These are phyloP conservation scores for Prunella vulgaris DNA, from an alignment of 257 asterid genomes.

Conservation along the genomic window DNA sequence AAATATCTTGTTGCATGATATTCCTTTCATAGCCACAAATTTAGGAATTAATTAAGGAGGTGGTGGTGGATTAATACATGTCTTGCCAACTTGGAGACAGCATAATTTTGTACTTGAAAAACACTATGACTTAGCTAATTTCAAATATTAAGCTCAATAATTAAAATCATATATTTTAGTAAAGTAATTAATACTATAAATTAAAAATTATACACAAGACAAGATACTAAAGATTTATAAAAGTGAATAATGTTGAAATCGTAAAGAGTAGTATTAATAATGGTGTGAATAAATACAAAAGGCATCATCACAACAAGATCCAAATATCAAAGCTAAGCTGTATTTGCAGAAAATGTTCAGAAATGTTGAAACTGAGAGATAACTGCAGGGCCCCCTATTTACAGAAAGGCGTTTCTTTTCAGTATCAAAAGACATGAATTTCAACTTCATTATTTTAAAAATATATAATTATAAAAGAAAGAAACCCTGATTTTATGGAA, in stretches of 20 bases:
- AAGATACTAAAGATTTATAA: too few relatives aligned
- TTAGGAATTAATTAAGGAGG: slow-evolving; percentile 24
- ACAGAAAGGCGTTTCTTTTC: slow-evolving; percentile 24
- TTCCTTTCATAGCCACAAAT: slow-evolving; percentile 31
- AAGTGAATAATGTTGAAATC: slow-evolving; percentile 3
- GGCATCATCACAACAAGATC: slow-evolving; percentile 19
- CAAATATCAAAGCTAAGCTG: slow-evolving; percentile 32
- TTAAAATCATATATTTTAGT: too few relatives aligned
- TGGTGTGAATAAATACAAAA: slow-evolving; percentile 1
- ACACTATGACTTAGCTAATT: too few relatives aligned
- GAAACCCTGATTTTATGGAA: slow-evolving; percentile 25
- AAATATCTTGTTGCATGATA: slow-evolving; percentile 22
- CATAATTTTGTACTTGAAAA: slow-evolving; percentile 31
- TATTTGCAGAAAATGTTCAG: slow-evolving; percentile 27
- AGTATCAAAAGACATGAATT: slow-evolving; percentile 20
- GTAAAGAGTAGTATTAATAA: neutral
- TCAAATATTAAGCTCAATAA: too few relatives aligned
- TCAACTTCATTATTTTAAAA: neutral
- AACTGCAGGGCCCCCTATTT: slow-evolving; percentile 27
- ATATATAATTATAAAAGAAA: neutral
- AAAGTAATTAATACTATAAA: too few relatives aligned
- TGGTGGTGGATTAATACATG: slow-evolving; percentile 21
- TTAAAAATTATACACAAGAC: too few relatives aligned
- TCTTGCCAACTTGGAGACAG: slow-evolving; percentile 31
- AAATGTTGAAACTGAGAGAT: slow-evolving; percentile 32